Conservation (phyloP, 2,329 filamentous ascomycete species). For the Calycina marina region DNA sequence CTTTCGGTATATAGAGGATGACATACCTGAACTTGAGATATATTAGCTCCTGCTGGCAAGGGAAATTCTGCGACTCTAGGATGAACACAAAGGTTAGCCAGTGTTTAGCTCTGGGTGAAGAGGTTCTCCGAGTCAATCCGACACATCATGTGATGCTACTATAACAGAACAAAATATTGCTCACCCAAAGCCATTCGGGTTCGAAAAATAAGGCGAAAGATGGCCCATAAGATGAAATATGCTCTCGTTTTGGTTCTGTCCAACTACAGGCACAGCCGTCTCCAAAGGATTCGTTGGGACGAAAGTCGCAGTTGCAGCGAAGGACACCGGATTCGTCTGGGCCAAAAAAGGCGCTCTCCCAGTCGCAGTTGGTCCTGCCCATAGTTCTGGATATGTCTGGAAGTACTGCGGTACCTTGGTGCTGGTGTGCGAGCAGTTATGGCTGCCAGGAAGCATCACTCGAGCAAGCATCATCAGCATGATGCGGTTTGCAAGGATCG, state of each 20-base stretch:
- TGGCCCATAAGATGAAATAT: slow-evolving; percentile 60
- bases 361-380: slow-evolving; percentile 54
- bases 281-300: slow-evolving; percentile 57
- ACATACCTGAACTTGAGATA: slow-evolving; percentile 45
- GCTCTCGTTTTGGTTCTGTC: slow-evolving; percentile 42
- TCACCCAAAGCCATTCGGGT: slow-evolving; percentile 50
- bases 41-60: slow-evolving; percentile 49
- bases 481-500: background rate
- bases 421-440: slow-evolving; percentile 5
- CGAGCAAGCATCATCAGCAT: background rate
- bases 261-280: slow-evolving; percentile 52
- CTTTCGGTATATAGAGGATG: too few species aligned
- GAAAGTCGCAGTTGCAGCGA: slow-evolving; percentile 41
- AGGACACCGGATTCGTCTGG: slow-evolving; percentile 53
- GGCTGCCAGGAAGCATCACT: background rate
- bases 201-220: slow-evolving; percentile 54
- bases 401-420: slow-evolving; percentile 45
- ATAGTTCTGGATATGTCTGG: slow-evolving; percentile 44
- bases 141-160: background rate
- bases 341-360: slow-evolving; percentile 56
- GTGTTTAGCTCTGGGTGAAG: too few species aligned
- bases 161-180: background rate
- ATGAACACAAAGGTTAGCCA: too few species aligned
- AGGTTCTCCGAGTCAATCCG: too few species aligned
- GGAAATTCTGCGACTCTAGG: slow-evolving; percentile 49